Evolutionary conservation across 331 rosid species (phyloP), one percentile per base, ranked within the genome.

Genomic region (Dryas integrifolia): DNA sequence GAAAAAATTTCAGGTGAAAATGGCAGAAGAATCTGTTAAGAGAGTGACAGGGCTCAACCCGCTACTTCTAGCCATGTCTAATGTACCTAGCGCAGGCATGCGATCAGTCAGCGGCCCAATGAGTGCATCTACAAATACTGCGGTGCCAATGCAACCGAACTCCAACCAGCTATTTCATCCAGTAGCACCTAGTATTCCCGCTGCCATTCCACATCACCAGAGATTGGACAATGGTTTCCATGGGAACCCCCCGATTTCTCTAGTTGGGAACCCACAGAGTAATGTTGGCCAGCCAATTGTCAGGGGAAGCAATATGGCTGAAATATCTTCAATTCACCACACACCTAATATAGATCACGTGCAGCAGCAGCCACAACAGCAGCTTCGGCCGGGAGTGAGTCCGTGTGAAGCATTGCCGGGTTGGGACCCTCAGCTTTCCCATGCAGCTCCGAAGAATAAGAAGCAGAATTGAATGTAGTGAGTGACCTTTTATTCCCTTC

Each of bases 11-110:
- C 79, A 86, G 90, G 90, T 86, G 77, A 86, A 86, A 79, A 81
- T 86, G 90, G 84, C 84, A 9, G 90, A 86, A 75, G 90, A 86
- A 77, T 79, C 81, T 8, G 82, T 86, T 30, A 86, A 83, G 67
- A 58, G 86, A 77, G 84, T 81, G 71, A 86, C 88, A 55, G 87
- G 87, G 35, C 64, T 86, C 73, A 84, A 75, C 46, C 88, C 87
- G 3, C 76, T 86, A 43, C 78, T 76, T 76, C 81, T 76, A 26
- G 86, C 86, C 8, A 77, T 83, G 84, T 72, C 90, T 7, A 82
- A 81, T 41, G 51, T 63, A 35, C 71, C 83, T 44, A 55, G 58
- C 16, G 13, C 75, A 12, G 67, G 75, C 57, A 72, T 83, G 70
- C 70, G 79, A 0, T 66, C 79, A 16, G 65, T 55, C 3, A 72